These are phyloP conservation scores for Apiospora phragmitis DNA, from an alignment of 2,329 filamentous ascomycete genomes.

Conservation along the genomic window DNA sequence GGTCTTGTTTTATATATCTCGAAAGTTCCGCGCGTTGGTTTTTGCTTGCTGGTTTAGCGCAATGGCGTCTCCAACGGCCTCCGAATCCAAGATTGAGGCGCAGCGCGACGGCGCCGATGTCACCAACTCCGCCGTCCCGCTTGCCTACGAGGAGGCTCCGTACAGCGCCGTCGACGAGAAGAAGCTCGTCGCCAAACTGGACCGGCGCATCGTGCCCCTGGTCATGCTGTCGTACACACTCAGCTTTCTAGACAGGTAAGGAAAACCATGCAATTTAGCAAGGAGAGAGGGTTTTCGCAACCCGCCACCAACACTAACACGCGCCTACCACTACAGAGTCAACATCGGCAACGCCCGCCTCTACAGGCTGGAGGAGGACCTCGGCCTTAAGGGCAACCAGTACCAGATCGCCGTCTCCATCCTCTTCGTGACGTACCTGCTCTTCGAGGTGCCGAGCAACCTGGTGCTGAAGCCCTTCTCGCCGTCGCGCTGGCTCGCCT, in stretches of 20 bases:
- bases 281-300: no score
- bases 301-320: background rate
- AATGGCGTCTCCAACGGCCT: conserved; percentile 4
- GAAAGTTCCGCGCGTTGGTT: background rate
- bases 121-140: background rate
- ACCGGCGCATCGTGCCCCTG: conserved; percentile 63
- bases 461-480: conserved; percentile 63
- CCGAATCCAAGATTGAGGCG: conserved; percentile 9
- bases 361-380: conserved; percentile 63
- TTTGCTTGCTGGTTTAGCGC: background rate
- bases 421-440: conserved; percentile 64
- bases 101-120: conserved; percentile 4
- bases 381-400: conserved; percentile 61
- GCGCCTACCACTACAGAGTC: conserved; percentile 52
- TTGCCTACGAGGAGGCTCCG: background rate
- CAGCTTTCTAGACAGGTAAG: conserved; percentile 71
- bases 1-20: background rate
- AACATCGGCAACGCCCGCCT: conserved; percentile 74
- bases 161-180: conserved; percentile 42
- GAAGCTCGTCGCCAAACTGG: conserved; percentile 64
- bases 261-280: conserved; percentile 18
- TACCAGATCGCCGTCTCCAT: conserved; percentile 70
- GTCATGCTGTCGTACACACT: conserved; percentile 72
- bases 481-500: conserved; percentile 63
- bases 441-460: conserved; percentile 66